These are phyloP conservation scores for Lachancea sp. DNA, from an alignment of 805 yeast genomes.

Conservation along the genomic window DNA sequence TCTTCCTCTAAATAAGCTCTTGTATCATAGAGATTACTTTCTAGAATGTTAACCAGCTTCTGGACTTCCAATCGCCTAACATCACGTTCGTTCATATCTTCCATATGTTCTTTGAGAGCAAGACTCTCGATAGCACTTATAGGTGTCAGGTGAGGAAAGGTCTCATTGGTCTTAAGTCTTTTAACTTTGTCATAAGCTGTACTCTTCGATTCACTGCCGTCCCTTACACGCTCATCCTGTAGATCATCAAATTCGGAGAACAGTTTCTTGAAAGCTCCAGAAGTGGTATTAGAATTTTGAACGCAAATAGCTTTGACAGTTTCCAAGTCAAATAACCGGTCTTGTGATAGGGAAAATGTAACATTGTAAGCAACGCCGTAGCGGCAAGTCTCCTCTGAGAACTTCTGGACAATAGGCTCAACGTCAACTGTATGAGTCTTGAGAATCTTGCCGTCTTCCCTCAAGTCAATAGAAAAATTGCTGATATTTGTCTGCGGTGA, in stretches of 20 bases:
- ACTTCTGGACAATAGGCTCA: slow-evolving; percentile 27
- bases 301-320: slow-evolving; percentile 43
- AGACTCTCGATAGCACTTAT: slow-evolving; percentile 43
- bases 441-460: slow-evolving; percentile 20
- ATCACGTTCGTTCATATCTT: slow-evolving; percentile 49
- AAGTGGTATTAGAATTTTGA: slow-evolving; percentile 13
- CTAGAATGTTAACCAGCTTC: slow-evolving; percentile 60
- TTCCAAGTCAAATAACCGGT: slow-evolving; percentile 44
- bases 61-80: slow-evolving; percentile 47
- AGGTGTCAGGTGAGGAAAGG: slow-evolving; percentile 30
- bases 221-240: slow-evolving; percentile 9
- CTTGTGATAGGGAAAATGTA: slow-evolving; percentile 41
- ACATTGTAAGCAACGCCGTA: slow-evolving; percentile 36
- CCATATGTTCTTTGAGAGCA: slow-evolving; percentile 43
- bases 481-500: slow-evolving; percentile 30
- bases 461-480: slow-evolving; percentile 34
- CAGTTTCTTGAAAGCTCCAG: slow-evolving; percentile 8
- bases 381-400: slow-evolving; percentile 36
- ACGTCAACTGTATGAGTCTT: slow-evolving; percentile 14
- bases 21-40: slow-evolving; percentile 63
- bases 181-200: slow-evolving; percentile 16
- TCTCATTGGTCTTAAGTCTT: slow-evolving; percentile 13
- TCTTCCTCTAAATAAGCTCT: slow-evolving; percentile 54
- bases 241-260: slow-evolving; percentile 18
- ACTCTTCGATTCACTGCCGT: slow-evolving; percentile 11